Evolutionary conservation across 345 rosid genomes (phyloP).

Genomic region (Eutrema heterophyllum): DNA sequence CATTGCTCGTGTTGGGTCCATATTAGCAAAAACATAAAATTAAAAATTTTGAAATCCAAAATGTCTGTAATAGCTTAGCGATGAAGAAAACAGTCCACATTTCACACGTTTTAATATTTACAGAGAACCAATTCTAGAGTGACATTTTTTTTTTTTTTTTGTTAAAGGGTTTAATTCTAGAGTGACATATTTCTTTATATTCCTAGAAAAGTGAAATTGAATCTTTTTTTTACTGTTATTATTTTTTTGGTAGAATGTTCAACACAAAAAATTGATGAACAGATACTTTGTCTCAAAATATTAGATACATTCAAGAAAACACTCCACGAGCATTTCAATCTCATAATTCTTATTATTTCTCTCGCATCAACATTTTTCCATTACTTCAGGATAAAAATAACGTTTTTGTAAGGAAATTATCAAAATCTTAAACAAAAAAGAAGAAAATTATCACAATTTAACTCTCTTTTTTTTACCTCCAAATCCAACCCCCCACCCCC

Average conservation of each 20-base stretch:
- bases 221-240: too few species aligned
- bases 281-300: not conserved
- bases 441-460: not conserved
- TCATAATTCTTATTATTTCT: not conserved
- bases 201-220: too few species aligned
- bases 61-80: slow-evolving; percentile 23
- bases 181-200: too few species aligned
- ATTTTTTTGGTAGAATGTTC: too few species aligned
- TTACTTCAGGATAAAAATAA: not conserved
- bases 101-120: slow-evolving; percentile 15
- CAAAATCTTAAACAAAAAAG: too few species aligned
- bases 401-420: too few species aligned
- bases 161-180: too few species aligned
- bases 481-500: not conserved
- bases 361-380: not conserved
- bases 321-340: not conserved
- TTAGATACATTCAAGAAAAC: not conserved
- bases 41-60: not conserved
- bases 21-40: not conserved
- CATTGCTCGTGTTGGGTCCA: slow-evolving; percentile 6
- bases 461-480: not conserved
- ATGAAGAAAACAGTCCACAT: slow-evolving; percentile 26
- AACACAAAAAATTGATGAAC: too few species aligned
- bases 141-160: too few species aligned
- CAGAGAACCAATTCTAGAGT: too few species aligned